phyloP scores from a whole-genome alignment of 179 eudicot species.

The Actinidia arguta region DNA sequence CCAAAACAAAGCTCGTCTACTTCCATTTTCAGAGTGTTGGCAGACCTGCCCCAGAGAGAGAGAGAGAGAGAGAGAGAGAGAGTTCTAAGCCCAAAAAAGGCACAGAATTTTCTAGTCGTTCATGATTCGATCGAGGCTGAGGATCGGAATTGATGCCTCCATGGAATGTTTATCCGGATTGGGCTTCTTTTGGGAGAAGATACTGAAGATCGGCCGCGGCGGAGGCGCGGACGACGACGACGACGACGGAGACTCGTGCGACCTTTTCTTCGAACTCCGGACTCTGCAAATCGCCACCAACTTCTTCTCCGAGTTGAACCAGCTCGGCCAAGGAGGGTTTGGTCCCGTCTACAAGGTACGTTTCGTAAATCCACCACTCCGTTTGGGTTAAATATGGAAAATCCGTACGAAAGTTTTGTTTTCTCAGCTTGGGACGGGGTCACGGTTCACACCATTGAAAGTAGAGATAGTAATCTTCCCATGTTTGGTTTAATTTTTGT shows the following conservation, averaged over 20 bases:
- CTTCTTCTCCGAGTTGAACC: slow-evolving; percentile 69
- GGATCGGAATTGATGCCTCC: slow-evolving; percentile 18
- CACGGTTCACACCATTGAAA: too few species aligned
- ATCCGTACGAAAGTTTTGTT: too few species aligned
- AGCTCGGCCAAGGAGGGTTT: slow-evolving; percentile 80
- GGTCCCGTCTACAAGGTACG: slow-evolving; percentile 88
- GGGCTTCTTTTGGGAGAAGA: slow-evolving; percentile 27
- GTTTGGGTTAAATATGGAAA: not conserved
- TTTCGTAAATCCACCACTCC: not conserved
- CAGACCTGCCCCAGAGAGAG: too few species aligned
- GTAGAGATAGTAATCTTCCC: too few species aligned
- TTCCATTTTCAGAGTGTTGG: too few species aligned
- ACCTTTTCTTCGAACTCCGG: slow-evolving; percentile 56
- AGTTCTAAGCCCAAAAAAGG: too few species aligned
- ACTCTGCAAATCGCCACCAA: slow-evolving; percentile 74
- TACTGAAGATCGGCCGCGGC: slow-evolving; percentile 5
- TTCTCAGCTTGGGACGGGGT: too few species aligned
- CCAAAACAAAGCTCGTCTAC: too few species aligned
- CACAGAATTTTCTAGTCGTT: too few species aligned
- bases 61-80: too few species aligned
- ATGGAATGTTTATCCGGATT: slow-evolving; percentile 31
- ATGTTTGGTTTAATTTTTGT: too few species aligned
- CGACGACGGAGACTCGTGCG: slow-evolving; percentile 29
- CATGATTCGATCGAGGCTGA: too few species aligned
- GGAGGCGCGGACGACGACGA: slow-evolving; percentile 20